Conservation (phyloP, 2,329 filamentous ascomycete species). For the Furcasterigmium sp. region DNA sequence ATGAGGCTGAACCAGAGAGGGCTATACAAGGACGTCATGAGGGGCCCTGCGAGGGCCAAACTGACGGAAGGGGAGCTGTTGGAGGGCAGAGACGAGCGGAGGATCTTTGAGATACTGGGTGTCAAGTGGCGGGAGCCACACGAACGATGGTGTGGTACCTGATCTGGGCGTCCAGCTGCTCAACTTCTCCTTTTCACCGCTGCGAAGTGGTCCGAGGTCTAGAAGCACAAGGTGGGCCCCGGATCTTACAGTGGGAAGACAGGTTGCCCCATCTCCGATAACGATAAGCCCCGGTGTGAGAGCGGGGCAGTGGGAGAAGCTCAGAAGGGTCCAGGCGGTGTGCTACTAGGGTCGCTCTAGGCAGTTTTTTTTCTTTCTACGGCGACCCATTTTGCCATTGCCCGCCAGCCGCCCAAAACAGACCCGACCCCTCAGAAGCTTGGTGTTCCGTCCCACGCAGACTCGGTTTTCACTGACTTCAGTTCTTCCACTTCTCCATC, state of each 20-base stretch:
- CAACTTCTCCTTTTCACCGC: too few relatives aligned
- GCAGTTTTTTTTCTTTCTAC: not conserved
- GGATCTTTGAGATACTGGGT: conserved; percentile 74
- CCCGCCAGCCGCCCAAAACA: not conserved
- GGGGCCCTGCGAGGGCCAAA: conserved; percentile 52
- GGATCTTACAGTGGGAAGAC: too few relatives aligned
- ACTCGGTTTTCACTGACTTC: not conserved
- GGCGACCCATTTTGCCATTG: too few relatives aligned
- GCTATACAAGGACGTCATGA: conserved; percentile 65
- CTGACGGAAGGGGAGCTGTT: conserved; percentile 64
- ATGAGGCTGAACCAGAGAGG: conserved; percentile 85
- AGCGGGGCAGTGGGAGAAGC: not conserved
- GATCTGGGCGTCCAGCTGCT: too few relatives aligned
- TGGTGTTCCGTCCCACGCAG: not conserved
- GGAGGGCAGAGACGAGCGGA: conserved; percentile 70
- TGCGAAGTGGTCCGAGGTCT: too few relatives aligned
- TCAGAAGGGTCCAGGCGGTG: not conserved
- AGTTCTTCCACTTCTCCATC: not conserved
- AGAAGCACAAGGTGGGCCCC: too few relatives aligned
- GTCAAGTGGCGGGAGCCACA: conserved; percentile 80
- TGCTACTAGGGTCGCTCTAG: not conserved
- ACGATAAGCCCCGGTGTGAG: not conserved
- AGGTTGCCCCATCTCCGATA: too few relatives aligned
- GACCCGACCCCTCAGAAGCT: not conserved
- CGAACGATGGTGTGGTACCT: conserved; percentile 64